Base-by-base conservation (phyloP, 1,139 yeast species). In the Debaryomyces robertsiae region DNA sequence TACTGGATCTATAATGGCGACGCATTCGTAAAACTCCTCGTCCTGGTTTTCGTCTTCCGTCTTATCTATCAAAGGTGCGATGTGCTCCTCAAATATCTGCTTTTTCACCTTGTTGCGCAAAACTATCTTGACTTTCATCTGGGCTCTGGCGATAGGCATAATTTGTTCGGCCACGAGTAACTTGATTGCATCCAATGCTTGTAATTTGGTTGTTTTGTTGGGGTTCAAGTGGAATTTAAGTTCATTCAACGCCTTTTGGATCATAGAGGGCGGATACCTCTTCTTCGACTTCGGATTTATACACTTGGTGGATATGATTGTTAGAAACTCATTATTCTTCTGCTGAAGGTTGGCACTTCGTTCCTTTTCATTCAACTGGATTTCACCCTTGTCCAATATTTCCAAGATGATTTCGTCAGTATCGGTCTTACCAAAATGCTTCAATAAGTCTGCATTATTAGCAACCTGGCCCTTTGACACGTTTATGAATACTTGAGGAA, bases 391-490 rank as follows among this genome's bases (percentile, higher is more conserved):
- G 47, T 79, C 82, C 48, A 93, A 69, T 43, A 93, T 93, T 53
- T 87, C 95, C 39, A 77, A 69, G 29, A 93, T 82, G 41, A 91
- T 85, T 29, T 74, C 75, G 56, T 89, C 89, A 24, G 79, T 76
- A 52, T 90, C 83, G 0, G 88, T 81, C 0, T 90, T 78, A 1
- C 88, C 91, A 60, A 94, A 93, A 1, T 84, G 74, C 38, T 80
- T 74, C 53, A 76, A 69, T 34, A 93, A 69, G 47, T 93, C 98
- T 7, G 89, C 96, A 51, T 86, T 81, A 19, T 91, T 82, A 3
- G 98, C 98, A 2, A 88, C 94, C 50, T 83, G 91, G 2, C 98
- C 98, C 57, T 94, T 93, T 15, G 96, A 88, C 0, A 91, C 98
- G 58, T 94, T 93, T 33, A 82, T 65, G 57, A 94, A 93, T 2